Evolutionary conservation across 2,329 filamentous ascomycete species (phyloP).

Genomic region (Fusarium drepaniforme): DNA sequence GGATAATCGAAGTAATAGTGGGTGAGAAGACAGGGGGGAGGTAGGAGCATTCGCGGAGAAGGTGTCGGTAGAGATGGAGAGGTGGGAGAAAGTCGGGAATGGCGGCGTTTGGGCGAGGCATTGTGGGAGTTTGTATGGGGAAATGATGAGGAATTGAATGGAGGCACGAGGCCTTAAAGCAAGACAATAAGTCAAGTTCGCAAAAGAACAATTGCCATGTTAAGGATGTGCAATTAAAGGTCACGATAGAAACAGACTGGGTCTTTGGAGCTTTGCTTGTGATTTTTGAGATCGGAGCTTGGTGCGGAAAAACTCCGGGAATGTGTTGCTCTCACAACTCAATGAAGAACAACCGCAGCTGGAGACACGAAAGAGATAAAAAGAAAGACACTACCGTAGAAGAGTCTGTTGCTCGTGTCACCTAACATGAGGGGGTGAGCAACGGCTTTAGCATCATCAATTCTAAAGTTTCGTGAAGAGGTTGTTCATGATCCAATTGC

Average conservation of each 20-base stretch:
- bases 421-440: too few species aligned
- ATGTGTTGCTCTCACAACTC: neutral
- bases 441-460: neutral
- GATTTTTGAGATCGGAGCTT: slow-evolving; percentile 14
- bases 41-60: slow-evolving; percentile 72
- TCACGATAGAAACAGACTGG: neutral
- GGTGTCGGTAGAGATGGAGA: slow-evolving; percentile 65
- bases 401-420: neutral
- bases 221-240: neutral
- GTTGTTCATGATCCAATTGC: neutral
- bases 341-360: neutral
- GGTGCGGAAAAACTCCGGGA: slow-evolving; percentile 32
- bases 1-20: slow-evolving; percentile 58
- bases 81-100: slow-evolving; percentile 43
- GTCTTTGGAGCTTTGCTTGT: neutral
- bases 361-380: neutral
- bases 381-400: neutral
- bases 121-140: slow-evolving; percentile 19
- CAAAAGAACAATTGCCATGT: neutral
- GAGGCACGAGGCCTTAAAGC: slow-evolving; percentile 19
- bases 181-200: neutral
- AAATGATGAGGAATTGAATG: neutral
- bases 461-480: neutral
- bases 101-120: slow-evolving; percentile 46
- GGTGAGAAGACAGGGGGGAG: slow-evolving; percentile 64